These are phyloP conservation scores for Tylopilus subfusipes DNA, from an alignment of 768 basidiomycete species.

Conservation along the genomic window DNA sequence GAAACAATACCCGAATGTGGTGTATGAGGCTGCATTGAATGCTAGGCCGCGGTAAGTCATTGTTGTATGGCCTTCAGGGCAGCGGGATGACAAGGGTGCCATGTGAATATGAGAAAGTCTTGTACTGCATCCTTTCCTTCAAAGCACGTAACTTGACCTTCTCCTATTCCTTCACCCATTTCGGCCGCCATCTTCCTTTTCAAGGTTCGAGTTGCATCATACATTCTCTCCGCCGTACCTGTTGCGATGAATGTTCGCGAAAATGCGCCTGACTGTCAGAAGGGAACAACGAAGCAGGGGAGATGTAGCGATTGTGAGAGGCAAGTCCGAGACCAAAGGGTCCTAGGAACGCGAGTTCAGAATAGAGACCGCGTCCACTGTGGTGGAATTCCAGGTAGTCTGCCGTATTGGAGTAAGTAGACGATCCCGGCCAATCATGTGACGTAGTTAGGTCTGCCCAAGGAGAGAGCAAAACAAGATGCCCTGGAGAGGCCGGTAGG, in stretches of 20 bases:
- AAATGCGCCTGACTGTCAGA: conserved; percentile 38
- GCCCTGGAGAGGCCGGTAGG: conserved; percentile 45
- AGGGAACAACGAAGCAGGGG: conserved; percentile 49
- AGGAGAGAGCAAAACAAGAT: conserved; percentile 53
- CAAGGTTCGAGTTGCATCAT: conserved; percentile 49
- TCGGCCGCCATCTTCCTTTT: conserved; percentile 48
- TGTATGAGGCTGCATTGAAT: background rate
- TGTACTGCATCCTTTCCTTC: conserved; percentile 53
- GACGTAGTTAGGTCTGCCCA: conserved; percentile 48
- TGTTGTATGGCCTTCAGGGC: conserved; percentile 46
- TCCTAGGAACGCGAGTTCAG: conserved; percentile 43
- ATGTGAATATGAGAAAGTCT: conserved; percentile 48
- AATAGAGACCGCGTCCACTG: conserved; percentile 25
- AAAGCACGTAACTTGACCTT: conserved; percentile 42
- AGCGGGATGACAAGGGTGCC: conserved; percentile 50
- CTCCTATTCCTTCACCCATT: conserved; percentile 34
- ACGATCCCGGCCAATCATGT: conserved; percentile 38
- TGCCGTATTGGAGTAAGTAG: conserved; percentile 37
- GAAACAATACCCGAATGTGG: background rate
- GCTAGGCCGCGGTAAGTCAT: conserved; percentile 33
- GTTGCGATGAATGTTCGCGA: conserved; percentile 55
- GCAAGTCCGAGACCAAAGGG: conserved; percentile 46
- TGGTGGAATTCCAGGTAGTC: conserved; percentile 16
- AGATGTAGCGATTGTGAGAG: conserved; percentile 51
- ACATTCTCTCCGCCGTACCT: conserved; percentile 56